Percentiles rank a stretch among this genome's conserved stretches.
These are phyloP conservation scores for Gloeostereum incarnatum DNA, from an alignment of 768 basidiomycete species.

Conservation along the genomic window DNA sequence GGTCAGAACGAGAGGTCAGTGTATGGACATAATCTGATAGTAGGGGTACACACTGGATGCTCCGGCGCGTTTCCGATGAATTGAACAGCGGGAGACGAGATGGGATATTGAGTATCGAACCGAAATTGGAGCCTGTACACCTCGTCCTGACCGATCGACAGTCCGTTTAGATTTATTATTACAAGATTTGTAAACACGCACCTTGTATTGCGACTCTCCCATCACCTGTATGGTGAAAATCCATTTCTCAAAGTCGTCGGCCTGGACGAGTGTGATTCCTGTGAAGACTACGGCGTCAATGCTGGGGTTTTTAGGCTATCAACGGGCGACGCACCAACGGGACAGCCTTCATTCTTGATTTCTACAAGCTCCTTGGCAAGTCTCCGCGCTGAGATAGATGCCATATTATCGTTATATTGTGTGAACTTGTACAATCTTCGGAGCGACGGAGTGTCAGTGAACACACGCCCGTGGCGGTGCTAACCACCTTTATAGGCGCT, in stretches of 20 bases:
- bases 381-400: constrained; percentile 54
- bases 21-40: background rate
- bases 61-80: constrained; percentile 75
- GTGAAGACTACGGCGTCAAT: constrained; percentile 5
- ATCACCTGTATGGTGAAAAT: constrained; percentile 72
- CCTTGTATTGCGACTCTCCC: constrained; percentile 76
- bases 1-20: background rate
- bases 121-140: constrained; percentile 72
- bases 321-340: constrained; percentile 37
- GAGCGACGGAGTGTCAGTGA: too few species aligned
- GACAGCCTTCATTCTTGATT: constrained; percentile 56
- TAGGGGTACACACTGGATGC: constrained; percentile 53
- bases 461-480: too few species aligned
- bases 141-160: constrained; percentile 43
- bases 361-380: constrained; percentile 66
- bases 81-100: constrained; percentile 80
- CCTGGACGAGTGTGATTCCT: constrained; percentile 69
- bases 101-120: constrained; percentile 78
- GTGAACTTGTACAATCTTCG: too few species aligned
- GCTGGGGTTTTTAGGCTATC: background rate
- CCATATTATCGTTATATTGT: constrained; percentile 31
- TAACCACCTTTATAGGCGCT: too few species aligned
- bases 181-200: constrained; percentile 16
- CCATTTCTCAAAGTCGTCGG: constrained; percentile 77
- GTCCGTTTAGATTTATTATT: background rate